Evolutionary conservation across 2,329 filamentous ascomycete species (phyloP).

Genomic region (Arthrobotrys megalospora): DNA sequence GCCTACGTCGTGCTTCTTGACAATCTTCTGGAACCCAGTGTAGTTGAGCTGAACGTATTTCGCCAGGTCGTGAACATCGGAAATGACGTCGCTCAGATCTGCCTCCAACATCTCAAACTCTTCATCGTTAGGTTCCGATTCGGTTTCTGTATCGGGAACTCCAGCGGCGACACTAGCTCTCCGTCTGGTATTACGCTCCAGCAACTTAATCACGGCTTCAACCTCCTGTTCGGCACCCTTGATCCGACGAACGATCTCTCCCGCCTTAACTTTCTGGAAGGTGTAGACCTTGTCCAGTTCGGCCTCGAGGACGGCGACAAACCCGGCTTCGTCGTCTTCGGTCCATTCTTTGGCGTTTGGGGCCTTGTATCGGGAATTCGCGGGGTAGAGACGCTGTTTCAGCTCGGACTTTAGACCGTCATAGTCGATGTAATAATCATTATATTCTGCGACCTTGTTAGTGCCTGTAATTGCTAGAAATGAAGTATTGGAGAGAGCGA

Average conservation of each 20-base stretch:
- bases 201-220: conserved; percentile 83
- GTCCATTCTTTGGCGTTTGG: conserved; percentile 76
- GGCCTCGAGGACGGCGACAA: conserved; percentile 86
- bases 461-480: not conserved
- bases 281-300: conserved; percentile 98
- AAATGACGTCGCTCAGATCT: conserved; percentile 96
- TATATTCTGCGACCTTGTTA: conserved; percentile 76
- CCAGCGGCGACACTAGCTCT: conserved; percentile 66
- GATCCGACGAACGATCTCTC: conserved; percentile 94
- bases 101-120: conserved; percentile 95
- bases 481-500: not conserved
- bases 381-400: conserved; percentile 77
- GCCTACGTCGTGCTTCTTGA: conserved; percentile 96
- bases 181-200: conserved; percentile 73
- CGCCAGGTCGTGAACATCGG: conserved; percentile 96
- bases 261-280: conserved; percentile 96
- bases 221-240: conserved; percentile 90
- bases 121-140: conserved; percentile 78
- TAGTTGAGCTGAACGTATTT: conserved; percentile 99
- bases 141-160: conserved; percentile 63
- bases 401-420: conserved; percentile 91
- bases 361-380: conserved; percentile 68
- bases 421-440: conserved; percentile 99
- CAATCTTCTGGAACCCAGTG: conserved; percentile 99
- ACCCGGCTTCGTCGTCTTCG: conserved; percentile 90